Evolutionary conservation across 2,329 filamentous ascomycete species (phyloP).

Genomic region (Alternaria hordeiaustralica): DNA sequence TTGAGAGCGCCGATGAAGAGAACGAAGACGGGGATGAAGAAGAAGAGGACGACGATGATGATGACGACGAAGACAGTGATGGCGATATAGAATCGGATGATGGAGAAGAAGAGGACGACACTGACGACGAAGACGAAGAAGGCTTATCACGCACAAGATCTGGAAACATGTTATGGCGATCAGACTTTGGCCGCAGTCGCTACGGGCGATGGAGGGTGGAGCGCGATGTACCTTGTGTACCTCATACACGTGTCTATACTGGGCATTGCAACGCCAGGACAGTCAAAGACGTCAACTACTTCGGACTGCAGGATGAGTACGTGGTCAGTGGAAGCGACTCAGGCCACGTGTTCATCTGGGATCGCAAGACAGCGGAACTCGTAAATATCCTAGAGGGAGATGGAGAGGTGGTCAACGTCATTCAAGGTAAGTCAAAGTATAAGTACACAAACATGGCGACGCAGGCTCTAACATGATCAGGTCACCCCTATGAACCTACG

Average conservation of each 20-base stretch:
- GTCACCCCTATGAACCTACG: conserved; percentile 71
- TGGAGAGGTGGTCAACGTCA: conserved; percentile 72
- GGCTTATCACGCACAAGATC: conserved; percentile 45
- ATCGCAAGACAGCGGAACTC: conserved; percentile 65
- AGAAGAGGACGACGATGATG: conserved; percentile 30
- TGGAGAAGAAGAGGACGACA: conserved; percentile 38
- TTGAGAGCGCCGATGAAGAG: conserved; percentile 1
- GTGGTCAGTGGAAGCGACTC: conserved; percentile 71
- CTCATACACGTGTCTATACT: conserved; percentile 64
- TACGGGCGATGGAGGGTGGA: conserved; percentile 60
- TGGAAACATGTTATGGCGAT: conserved; percentile 54
- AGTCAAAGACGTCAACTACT: conserved; percentile 74
- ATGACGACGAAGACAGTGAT: conserved; percentile 30
- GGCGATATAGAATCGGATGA: conserved; percentile 35
- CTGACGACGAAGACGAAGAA: conserved; percentile 37
- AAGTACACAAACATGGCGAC: not conserved
- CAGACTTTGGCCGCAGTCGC: conserved; percentile 56
- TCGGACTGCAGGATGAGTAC: conserved; percentile 70
- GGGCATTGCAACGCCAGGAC: conserved; percentile 73
- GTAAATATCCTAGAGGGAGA: conserved; percentile 71
- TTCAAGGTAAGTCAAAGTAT: conserved; percentile 59
- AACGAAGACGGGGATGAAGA: conserved; percentile 42
- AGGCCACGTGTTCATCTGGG: conserved; percentile 73
- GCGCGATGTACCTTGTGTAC: conserved; percentile 60
- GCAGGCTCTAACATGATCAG: conserved; percentile 41